These are phyloP conservation scores for Pontederia crassipes DNA, from an alignment of 176 grass and related monocot species.

Conservation along the genomic window DNA sequence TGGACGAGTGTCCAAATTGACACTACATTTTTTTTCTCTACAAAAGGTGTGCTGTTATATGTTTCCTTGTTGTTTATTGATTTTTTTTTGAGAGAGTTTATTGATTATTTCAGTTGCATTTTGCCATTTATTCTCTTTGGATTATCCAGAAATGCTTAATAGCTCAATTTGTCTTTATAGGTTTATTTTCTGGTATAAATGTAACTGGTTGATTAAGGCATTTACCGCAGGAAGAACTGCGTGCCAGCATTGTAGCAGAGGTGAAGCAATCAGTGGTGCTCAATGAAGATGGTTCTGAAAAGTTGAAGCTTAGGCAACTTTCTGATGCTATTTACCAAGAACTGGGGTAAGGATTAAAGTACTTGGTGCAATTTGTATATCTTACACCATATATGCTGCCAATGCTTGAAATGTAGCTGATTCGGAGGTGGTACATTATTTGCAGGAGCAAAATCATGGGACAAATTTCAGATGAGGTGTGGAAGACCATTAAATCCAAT, in stretches of 20 bases:
- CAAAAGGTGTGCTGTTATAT: no score
- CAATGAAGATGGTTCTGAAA: constrained; percentile 72
- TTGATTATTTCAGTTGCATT: no score
- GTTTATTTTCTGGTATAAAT: not conserved
- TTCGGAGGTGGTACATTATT: not conserved
- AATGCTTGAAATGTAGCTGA: not conserved
- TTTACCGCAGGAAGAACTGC: constrained; percentile 53
- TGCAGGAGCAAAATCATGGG: constrained; percentile 71
- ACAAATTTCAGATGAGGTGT: constrained; percentile 67
- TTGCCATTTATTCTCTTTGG: no score
- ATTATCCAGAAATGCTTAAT: not conserved
- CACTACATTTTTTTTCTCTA: no score
- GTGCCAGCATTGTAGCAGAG: constrained; percentile 46
- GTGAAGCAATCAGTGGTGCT: constrained; percentile 77
- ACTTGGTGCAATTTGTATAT: constrained; percentile 8
- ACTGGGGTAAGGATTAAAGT: constrained; percentile 39
- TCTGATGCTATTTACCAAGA: constrained; percentile 87
- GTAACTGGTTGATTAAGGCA: not conserved
- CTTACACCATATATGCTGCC: not conserved
- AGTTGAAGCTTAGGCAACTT: constrained; percentile 77
- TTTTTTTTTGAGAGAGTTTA: no score
- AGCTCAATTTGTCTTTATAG: not conserved
- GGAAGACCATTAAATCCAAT: constrained; percentile 47
- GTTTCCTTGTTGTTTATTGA: no score
- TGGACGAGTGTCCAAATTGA: no score